Percentiles rank a stretch among this genome's conserved stretches.
phyloP scores from a whole-genome alignment of 257 asterid species.

The Schizonepeta tenuifolia region DNA sequence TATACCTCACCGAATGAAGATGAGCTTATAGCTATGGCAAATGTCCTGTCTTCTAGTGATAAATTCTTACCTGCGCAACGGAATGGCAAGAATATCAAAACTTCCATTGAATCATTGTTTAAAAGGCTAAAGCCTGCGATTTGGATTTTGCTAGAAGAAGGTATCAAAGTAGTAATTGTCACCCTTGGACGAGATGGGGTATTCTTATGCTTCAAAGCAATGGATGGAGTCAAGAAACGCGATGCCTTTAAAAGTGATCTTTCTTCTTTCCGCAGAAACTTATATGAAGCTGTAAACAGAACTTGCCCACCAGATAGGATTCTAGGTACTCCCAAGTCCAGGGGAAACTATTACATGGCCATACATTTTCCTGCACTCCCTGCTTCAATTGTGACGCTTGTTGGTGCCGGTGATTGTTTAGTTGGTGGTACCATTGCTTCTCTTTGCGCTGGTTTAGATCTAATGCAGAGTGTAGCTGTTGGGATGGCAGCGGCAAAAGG shows the following conservation, averaged over 20 bases:
- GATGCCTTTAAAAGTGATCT: constrained; percentile 29
- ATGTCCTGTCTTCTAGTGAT: constrained; percentile 55
- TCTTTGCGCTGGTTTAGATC: constrained; percentile 73
- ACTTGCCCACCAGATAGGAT: constrained; percentile 52
- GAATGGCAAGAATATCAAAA: constrained; percentile 29
- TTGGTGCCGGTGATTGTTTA: constrained; percentile 96
- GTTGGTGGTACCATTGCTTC: constrained; percentile 87
- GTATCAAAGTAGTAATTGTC: constrained; percentile 70
- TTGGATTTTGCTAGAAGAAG: constrained; percentile 73
- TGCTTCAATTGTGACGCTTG: constrained; percentile 71
- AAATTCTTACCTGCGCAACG: constrained; percentile 50
- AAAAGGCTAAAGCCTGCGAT: constrained; percentile 76
- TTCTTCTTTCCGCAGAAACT: constrained; percentile 42
- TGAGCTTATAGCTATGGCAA: constrained; percentile 96
- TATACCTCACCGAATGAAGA: constrained; percentile 93
- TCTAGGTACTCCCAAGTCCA: constrained; percentile 36
- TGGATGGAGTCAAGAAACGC: constrained; percentile 37
- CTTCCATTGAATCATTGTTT: constrained; percentile 54
- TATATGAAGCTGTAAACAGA: constrained; percentile 51
- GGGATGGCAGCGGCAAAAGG: constrained; percentile 94
- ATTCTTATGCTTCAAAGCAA: constrained; percentile 65
- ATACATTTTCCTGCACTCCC: constrained; percentile 83
- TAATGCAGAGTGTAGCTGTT: constrained; percentile 86
- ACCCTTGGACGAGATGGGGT: constrained; percentile 86
- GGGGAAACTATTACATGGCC: constrained; percentile 41